Evolutionary conservation across 23 red algal genomes (phyloP), one percentile per base, ranked within the genome.

Genomic region (Gracilaria gracilis): DNA sequence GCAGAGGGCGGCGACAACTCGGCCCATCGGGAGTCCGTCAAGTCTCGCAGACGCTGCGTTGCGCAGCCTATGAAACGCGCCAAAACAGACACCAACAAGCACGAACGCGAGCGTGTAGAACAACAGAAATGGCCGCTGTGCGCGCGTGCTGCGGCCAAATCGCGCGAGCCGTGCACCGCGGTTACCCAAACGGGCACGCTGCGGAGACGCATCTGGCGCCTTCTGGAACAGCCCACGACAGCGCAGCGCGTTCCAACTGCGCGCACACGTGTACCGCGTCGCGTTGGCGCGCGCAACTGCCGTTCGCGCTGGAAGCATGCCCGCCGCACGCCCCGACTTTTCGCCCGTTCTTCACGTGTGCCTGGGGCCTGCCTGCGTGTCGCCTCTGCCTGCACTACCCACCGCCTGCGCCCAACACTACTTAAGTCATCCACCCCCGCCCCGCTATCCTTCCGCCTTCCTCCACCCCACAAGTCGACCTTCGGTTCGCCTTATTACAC

Each of bases 401-500:
- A 77, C 54, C 65, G n/a, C 34, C 15, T 44, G 21, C 51, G 81
- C 21, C 13, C 58, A 62, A 28, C 81, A 34, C 24, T 66, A 55
- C 64, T 67, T 67, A 89, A 89, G 71, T 71, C 67, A 48, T 23
- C 81, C 0, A 4, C n/a, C 29, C 57, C 51, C 28, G 51, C n/a
- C n/a, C n/a, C 35, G 6, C 0, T 58, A 38, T 19, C 32, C 9
- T 4, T 28, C 48, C 21, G 1, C 24, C 28, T 62, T 58, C 57
- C 77, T 25, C 2, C 77, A 8, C 57, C 77, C 15, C 95, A 48
- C 73, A 55, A 2, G 92, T 88, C 33, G 82, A 89, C 81, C 42
- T 47, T 88, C 27, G 36, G 36, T 64, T 84, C 88, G 48, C 42
- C 46, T 37, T 84, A 83, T 49, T 78, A 90, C 33, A 97, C 90